Evolutionary conservation across 1,139 yeast genomes (phyloP), one percentile per base, ranked within the genome.

Genomic region (Diutina neorugosa): DNA sequence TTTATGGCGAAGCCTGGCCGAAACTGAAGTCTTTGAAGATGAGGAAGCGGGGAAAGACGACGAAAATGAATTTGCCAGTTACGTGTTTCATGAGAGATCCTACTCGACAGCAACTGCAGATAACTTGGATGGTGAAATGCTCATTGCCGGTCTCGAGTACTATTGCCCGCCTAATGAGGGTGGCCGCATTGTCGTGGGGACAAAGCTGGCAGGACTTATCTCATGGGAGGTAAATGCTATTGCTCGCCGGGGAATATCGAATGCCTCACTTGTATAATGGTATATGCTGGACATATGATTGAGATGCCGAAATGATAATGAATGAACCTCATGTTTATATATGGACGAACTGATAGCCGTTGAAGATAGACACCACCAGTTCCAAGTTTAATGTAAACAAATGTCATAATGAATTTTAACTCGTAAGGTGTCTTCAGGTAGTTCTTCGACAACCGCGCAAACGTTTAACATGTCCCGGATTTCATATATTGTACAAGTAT

Each of bases 401-500:
- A 23, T 7, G 7, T 7, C 7, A 23, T 4, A 23, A 4, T 23
- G 25, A 23, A 23, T 23, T 23, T 4, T 23, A 23, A 23, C 6
- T 7, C 25, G 4, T 23, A n/a, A n/a, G n/a, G 25, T 7, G 6
- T 23, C 25, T 23, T 23, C 25, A 4, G 4, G 6, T 7, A 23
- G 25, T 7, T 7, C 7, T 7, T 23, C 25, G 25, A 23, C 25
- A 23, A 23, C 25, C 25, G 4, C 25, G 25, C 7, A 23, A 7
- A 23, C 4, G 7, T 23, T 23, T 23, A 23, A 19, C 16, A 19
- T 12, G 21, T 44, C 48, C 48, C 48, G 23, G 16, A 20, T 44
- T 25, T 25, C 48, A 9, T 44, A 44, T 44, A 44, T 44, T 44
- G 34, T 44, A 44, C 48, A 44, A 44, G 48, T 44, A 25, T 21